Conservation (phyloP, 2,329 filamentous ascomycete genomes). For the Claviceps sp. region DNA sequence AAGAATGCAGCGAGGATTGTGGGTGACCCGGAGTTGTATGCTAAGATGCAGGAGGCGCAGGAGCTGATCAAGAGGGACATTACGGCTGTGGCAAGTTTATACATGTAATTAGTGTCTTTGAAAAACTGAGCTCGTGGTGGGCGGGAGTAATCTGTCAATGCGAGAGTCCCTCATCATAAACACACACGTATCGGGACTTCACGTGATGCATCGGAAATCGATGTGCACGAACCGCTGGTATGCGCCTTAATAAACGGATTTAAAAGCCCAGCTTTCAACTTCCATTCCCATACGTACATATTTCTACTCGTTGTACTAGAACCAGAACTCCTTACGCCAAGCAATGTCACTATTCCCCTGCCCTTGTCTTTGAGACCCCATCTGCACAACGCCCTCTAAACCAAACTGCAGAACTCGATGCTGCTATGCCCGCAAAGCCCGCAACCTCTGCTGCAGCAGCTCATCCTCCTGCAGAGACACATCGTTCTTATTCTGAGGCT, state of each 20-base stretch:
- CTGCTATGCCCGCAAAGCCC: conserved; percentile 36
- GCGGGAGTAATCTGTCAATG: neutral
- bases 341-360: conserved; percentile 1
- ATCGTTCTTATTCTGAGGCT: conserved; percentile 43
- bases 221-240: no score
- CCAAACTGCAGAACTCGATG: neutral
- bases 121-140: neutral
- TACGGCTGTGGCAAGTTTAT: conserved; percentile 75
- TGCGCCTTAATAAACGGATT: no score
- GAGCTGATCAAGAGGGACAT: conserved; percentile 97
- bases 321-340: conserved; percentile 6
- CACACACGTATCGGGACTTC: no score
- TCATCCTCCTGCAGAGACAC: conserved; percentile 71
- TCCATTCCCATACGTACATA: no score
- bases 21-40: conserved; percentile 81
- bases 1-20: conserved; percentile 95
- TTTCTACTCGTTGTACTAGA: neutral
- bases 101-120: conserved; percentile 48
- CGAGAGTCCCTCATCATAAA: no score
- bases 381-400: neutral
- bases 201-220: no score
- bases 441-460: conserved; percentile 49
- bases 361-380: neutral
- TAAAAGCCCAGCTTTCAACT: no score
- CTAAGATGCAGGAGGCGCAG: conserved; percentile 95